Evolutionary conservation across 768 basidiomycete genomes (phyloP).

Genomic region (Leucocoprinus leucothites): DNA sequence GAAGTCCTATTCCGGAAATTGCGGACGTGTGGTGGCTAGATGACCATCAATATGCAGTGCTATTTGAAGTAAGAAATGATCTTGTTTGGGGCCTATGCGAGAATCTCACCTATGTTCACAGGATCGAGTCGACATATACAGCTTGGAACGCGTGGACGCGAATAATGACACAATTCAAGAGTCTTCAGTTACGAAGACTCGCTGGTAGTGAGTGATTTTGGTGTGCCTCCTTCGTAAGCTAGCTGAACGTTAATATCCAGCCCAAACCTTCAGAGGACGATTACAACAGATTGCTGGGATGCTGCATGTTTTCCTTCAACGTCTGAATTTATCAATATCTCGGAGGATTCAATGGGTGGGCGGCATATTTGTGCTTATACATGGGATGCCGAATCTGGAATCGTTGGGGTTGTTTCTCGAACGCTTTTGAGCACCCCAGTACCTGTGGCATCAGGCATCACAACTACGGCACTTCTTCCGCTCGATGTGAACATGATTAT

Average conservation of each 20-base stretch:
- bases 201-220: constrained; percentile 3
- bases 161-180: constrained; percentile 28
- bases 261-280: constrained; percentile 4
- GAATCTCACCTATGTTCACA: constrained; percentile 14
- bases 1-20: constrained; percentile 22
- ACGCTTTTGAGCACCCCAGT: background rate
- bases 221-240: background rate
- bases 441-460: background rate
- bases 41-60: constrained; percentile 34
- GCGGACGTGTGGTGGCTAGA: constrained; percentile 36
- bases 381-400: constrained; percentile 1
- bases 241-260: constrained; percentile 1
- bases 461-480: constrained; percentile 32
- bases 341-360: constrained; percentile 23
- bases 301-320: constrained; percentile 13
- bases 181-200: background rate
- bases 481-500: constrained; percentile 57
- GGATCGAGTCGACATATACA: constrained; percentile 39
- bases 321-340: constrained; percentile 6
- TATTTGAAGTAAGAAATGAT: constrained; percentile 32
- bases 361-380: constrained; percentile 13
- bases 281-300: constrained; percentile 7
- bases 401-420: background rate
- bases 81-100: background rate
- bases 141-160: constrained; percentile 29